These are phyloP conservation scores for Fusarium paranaense DNA, from an alignment of 2,329 filamentous ascomycete genomes.

Conservation along the genomic window DNA sequence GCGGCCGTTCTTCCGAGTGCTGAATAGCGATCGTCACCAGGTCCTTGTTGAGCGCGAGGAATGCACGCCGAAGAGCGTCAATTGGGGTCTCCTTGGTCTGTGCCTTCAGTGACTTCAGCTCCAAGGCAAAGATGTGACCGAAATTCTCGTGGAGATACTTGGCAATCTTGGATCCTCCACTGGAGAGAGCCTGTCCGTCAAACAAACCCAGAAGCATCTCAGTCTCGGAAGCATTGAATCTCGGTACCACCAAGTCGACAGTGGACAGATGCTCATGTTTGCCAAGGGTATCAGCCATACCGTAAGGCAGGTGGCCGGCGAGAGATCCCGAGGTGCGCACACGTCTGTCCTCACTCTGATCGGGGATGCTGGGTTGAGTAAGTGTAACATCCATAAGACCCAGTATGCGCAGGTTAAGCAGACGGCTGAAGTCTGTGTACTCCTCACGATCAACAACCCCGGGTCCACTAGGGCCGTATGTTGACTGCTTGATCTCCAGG, in stretches of 20 bases:
- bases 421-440: constrained; percentile 88
- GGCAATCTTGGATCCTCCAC: constrained; percentile 92
- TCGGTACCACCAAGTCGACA: constrained; percentile 93
- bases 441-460: constrained; percentile 69
- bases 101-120: constrained; percentile 79
- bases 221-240: constrained; percentile 88
- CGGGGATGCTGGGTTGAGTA: constrained; percentile 91
- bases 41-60: constrained; percentile 92
- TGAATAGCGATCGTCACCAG: constrained; percentile 87
- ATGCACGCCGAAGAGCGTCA: constrained; percentile 88
- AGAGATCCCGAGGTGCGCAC: constrained; percentile 96
- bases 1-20: constrained; percentile 78
- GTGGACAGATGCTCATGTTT: constrained; percentile 95
- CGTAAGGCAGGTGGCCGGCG: constrained; percentile 91
- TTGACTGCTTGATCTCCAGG: constrained; percentile 83
- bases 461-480: constrained; percentile 59
- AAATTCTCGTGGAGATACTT: constrained; percentile 98
- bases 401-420: constrained; percentile 85
- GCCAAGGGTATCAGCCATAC: constrained; percentile 96
- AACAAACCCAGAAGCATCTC: constrained; percentile 96
- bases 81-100: constrained; percentile 78
- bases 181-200: constrained; percentile 90
- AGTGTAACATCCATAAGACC: constrained; percentile 98
- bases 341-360: constrained; percentile 94
- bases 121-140: constrained; percentile 82